Percentiles rank a stretch among this genome's conserved stretches.
These are phyloP conservation scores for Herpetomonas samuelpessoai DNA, from an alignment of 208 protist genomes.

Conservation along the genomic window DNA sequence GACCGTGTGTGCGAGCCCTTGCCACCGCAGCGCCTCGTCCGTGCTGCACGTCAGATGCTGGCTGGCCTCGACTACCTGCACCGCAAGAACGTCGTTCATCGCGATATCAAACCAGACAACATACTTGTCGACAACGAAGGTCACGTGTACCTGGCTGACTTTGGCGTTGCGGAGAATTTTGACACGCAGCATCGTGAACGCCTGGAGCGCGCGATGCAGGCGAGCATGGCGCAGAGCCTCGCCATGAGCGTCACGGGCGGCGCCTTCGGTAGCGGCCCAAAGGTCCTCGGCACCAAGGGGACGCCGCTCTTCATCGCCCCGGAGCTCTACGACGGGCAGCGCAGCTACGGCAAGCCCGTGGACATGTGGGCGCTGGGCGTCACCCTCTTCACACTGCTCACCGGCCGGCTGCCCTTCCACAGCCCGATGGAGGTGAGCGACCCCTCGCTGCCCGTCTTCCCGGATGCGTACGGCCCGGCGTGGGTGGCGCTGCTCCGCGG, in stretches of 20 bases:
- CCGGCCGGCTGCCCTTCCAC: conserved; percentile 91
- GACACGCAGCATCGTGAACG: conserved; percentile 31
- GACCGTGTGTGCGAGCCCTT: conserved; percentile 32
- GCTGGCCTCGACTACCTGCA: conserved; percentile 42
- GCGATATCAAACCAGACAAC: conserved; percentile 72
- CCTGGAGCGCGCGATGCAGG: conserved; percentile 43
- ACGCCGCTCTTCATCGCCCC: conserved; percentile 81
- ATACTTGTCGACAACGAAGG: conserved; percentile 25
- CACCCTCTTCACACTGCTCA: conserved; percentile 88
- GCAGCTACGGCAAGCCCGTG: conserved; percentile 70
- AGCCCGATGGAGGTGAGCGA: conserved; percentile 55
- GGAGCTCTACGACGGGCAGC: conserved; percentile 43
- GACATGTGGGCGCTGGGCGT: conserved; percentile 91
- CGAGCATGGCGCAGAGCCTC: conserved; percentile 47
- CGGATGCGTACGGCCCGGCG: conserved; percentile 22
- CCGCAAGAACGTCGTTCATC: conserved; percentile 41
- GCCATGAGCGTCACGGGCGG: conserved; percentile 32
- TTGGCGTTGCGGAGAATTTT: conserved; percentile 63
- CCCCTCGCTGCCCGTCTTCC: conserved; percentile 34
- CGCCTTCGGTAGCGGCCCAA: conserved; percentile 21
- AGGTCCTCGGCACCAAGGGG: conserved; percentile 59
- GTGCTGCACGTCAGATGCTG: conserved; percentile 36
- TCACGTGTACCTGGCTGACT: conserved; percentile 44
- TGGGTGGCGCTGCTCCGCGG: conserved; percentile 52
- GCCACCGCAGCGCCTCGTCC: conserved; percentile 15